Evolutionary conservation across 805 yeast genomes (phyloP).

Genomic region (Millerago galiae): DNA sequence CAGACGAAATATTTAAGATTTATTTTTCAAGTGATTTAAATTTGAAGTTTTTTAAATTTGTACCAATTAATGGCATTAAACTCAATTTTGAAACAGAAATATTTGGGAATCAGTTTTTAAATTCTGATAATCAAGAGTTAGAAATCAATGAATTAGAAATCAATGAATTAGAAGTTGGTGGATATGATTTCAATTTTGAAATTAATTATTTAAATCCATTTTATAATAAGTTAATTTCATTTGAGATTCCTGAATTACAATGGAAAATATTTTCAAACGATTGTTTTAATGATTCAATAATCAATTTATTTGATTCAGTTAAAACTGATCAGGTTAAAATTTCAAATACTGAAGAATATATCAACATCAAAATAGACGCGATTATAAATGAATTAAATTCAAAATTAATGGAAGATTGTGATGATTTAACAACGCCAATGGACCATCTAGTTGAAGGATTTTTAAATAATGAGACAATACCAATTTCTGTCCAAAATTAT

Average conservation of each 20-base stretch:
- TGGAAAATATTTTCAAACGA: conserved; percentile 34
- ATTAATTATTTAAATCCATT: conserved; percentile 20
- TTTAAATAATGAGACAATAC: conserved; percentile 14
- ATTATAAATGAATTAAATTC: conserved; percentile 5
- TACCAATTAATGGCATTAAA: conserved; percentile 27
- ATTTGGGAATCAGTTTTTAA: conserved; percentile 18
- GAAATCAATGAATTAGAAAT: conserved; percentile 22
- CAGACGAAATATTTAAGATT: conserved; percentile 26
- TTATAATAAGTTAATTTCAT: conserved; percentile 13
- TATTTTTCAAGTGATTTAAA: conserved; percentile 25
- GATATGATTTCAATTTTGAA: conserved; percentile 20
- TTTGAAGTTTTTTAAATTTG: conserved; percentile 25
- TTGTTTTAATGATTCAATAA: conserved; percentile 27
- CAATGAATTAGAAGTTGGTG: conserved; percentile 3
- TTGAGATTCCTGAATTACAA: conserved; percentile 28
- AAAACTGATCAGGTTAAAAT: conserved; percentile 9
- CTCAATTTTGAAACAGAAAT: conserved; percentile 28
- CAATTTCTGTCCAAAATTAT: conserved; percentile 15
- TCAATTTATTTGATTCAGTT: conserved; percentile 23
- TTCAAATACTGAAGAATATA: conserved; percentile 9
- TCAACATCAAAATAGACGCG: conserved; percentile 11
- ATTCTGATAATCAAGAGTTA: conserved; percentile 16
- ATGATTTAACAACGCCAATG: conserved; percentile 12
- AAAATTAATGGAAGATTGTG: conserved; percentile 6
- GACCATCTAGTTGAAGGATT: conserved; percentile 9